A percentile compares a stretch with the other conserved stretches of the same genome.
phyloP scores from a whole-genome alignment of 345 rosid species.

The Litchi chinensis region DNA sequence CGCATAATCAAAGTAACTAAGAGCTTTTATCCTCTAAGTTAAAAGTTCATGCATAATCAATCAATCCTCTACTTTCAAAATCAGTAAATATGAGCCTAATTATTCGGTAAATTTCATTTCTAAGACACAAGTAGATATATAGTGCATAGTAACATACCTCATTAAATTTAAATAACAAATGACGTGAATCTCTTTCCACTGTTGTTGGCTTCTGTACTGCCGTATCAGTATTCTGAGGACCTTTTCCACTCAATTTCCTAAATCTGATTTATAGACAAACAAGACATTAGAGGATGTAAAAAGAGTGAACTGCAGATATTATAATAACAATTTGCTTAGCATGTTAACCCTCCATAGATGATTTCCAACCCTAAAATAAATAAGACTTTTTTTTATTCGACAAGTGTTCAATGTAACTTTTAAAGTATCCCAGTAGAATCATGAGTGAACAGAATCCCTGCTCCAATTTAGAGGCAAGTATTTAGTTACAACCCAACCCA shows the following conservation, averaged over 20 bases:
- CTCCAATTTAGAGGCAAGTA: not conserved
- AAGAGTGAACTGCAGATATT: not conserved
- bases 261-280: constrained; percentile 49
- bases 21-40: too few relatives aligned
- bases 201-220: constrained; percentile 42
- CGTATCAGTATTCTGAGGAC: constrained; percentile 45
- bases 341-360: not conserved
- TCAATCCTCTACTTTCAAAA: not conserved
- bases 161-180: constrained; percentile 83
- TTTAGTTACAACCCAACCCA: not conserved
- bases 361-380: constrained; percentile 1
- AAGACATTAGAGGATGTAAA: constrained; percentile 13
- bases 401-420: not conserved
- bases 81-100: not conserved
- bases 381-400: not conserved
- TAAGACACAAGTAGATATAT: not conserved
- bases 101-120: not conserved
- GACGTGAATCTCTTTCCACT: constrained; percentile 64
- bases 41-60: not conserved
- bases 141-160: constrained; percentile 55
- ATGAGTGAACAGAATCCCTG: not conserved
- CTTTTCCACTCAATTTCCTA: constrained; percentile 51
- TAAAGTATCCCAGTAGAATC: not conserved
- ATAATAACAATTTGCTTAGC: not conserved
- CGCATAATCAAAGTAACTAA: not conserved